Base-by-base conservation (phyloP, 208 protist genomes). In the Balamuthia mandrillaris region DNA sequence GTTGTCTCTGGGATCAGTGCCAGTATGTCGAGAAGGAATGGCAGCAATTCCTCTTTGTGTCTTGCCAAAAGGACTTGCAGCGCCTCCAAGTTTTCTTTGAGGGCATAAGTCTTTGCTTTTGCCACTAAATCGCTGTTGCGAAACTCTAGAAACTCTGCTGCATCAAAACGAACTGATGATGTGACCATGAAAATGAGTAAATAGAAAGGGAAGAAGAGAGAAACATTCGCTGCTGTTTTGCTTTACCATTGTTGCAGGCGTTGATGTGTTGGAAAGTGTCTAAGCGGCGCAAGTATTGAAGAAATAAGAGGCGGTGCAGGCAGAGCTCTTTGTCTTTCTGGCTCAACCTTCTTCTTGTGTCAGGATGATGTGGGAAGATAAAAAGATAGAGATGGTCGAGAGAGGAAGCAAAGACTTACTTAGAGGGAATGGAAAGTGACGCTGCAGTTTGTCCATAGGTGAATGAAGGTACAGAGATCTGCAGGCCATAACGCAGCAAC, bases 311-410 rank as follows among this genome's bases (percentile, higher is more conserved):
- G 45, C 72, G 72, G 58, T 81, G 72, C 72, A 81, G 21, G 72
- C 72, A 81, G 41, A 81, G 72, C 72, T 81, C 72, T 42, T 81
- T 81, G 45, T 81, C 72, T 1, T 33, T 42, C 12, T 37, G n/a
- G 29, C 27, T 37, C 3, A 81, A 47, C 44, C 72, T 81, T n/a
- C n/a, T n/a, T n/a, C n/a, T n/a, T n/a, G n/a, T n/a, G n/a, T n/a
- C n/a, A n/a, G n/a, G n/a, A n/a, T n/a, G n/a, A n/a, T n/a, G n/a
- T n/a, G n/a, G n/a, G n/a, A n/a, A n/a, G n/a, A n/a, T n/a, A n/a
- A n/a, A n/a, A n/a, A n/a, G n/a, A n/a, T n/a, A n/a, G n/a, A n/a
- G n/a, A n/a, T n/a, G n/a, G n/a, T n/a, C n/a, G n/a, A n/a, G n/a
- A n/a, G n/a, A n/a, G n/a, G n/a, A n/a, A n/a, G n/a, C n/a, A n/a